Base-by-base conservation (phyloP, 306 rosid species). In the Trifolium subterraneum region DNA sequence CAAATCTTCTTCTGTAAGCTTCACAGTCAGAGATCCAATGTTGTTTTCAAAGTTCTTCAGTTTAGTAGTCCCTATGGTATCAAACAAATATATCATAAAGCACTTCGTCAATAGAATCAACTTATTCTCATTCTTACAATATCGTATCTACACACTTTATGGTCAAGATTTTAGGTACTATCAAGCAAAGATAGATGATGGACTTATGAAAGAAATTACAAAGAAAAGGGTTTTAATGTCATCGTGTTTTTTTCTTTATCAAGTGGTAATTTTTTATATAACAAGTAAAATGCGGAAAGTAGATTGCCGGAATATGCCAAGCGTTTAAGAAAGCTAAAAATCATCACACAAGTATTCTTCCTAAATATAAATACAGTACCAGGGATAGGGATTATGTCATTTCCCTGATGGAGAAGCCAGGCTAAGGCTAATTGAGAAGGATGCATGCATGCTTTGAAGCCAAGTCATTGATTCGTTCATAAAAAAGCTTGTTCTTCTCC, bases 361-460 rank as follows among this genome's bases (percentile, higher is more conserved):
- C 38, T 16, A 54, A 35, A 36, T 31, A 18, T 58, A 35, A 44
- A 55, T 6, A 78, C 62, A 45, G 67, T 85, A 90, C 92, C 96
- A 16, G 96, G 96, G 58, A 90, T 87, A 35, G 93, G 90, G 80
- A 90, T 23, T 77, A 88, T 82, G 61, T 87, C 84, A 35, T 80
- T 82, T 67, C 87, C 90, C 78, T 85, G 96, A 74, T 85, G 88
- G 20, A 90, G 84, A 80, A 88, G 86, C 93, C 93, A 88, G 18
- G 96, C 87, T 65, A 90, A 72, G 71, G 90, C 93, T 73, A 90
- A 68, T 70, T 90, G 90, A 60, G 93, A 82, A 75, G 89, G 89
- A 67, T 60, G 74, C 90, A 87, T 23, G 75, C 81, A 80, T 84
- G 85, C 65, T 82, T 85, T 23, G 78, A 77, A 77, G 92, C 89